phyloP scores from a whole-genome alignment of 108 stramenopile genomes.

The Parmales sp. region DNA sequence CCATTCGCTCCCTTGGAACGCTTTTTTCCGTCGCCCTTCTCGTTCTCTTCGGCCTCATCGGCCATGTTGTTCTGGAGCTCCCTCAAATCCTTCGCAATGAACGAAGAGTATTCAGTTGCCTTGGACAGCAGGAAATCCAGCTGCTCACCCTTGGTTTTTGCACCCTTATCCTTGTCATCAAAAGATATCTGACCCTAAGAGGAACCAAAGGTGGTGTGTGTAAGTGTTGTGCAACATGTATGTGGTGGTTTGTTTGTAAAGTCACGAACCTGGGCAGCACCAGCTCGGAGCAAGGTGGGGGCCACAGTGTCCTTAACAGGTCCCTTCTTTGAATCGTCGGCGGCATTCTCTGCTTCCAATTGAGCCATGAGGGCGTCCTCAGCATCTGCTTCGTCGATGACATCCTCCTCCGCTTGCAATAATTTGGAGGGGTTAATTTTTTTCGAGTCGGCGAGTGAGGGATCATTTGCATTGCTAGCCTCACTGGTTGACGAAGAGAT shows the following conservation, averaged over 20 bases:
- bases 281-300: too few relatives aligned
- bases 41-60: conserved; percentile 34
- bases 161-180: background rate
- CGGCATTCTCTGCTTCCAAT: too few relatives aligned
- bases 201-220: background rate
- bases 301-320: too few relatives aligned
- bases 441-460: too few relatives aligned
- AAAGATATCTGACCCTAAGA: background rate
- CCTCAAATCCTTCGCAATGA: conserved; percentile 67
- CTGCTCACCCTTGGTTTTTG: conserved; percentile 41
- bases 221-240: background rate
- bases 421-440: too few relatives aligned
- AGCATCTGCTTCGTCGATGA: too few relatives aligned
- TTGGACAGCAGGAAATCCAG: conserved; percentile 68
- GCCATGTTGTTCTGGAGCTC: conserved; percentile 61
- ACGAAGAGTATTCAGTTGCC: conserved; percentile 72
- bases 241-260: background rate
- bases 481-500: too few relatives aligned
- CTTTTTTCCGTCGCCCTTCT: conserved; percentile 30
- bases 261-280: background rate
- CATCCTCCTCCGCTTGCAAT: too few relatives aligned
- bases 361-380: too few relatives aligned
- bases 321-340: too few relatives aligned
- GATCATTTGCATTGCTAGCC: too few relatives aligned
- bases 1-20: conserved; percentile 9